Conservation (phyloP, 1,139 yeast genomes). For the Lodderomyces pseudojiufengensis region DNA sequence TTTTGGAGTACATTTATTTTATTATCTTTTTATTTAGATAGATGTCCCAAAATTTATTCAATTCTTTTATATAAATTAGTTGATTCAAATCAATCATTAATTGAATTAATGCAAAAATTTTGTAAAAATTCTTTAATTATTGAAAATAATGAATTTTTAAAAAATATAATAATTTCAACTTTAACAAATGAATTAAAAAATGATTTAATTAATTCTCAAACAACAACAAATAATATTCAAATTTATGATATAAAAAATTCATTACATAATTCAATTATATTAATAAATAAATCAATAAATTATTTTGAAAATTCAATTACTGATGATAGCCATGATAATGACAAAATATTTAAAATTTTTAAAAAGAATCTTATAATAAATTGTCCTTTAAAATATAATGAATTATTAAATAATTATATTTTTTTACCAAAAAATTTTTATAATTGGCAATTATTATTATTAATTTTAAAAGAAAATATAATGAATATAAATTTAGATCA, state of each 20-base stretch:
- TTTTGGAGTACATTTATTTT: conserved; percentile 45
- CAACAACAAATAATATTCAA: not conserved
- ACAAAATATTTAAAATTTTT: conserved; percentile 29
- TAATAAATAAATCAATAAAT: conserved; percentile 42
- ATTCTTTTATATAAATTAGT: conserved; percentile 29
- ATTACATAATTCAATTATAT: conserved; percentile 46
- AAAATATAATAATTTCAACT: conserved; percentile 36
- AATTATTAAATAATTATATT: conserved; percentile 39
- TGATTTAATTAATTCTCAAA: not conserved
- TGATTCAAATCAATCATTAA: conserved; percentile 15
- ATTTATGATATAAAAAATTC: conserved; percentile 38
- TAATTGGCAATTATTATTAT: conserved; percentile 39
- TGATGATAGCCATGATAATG: conserved; percentile 1
- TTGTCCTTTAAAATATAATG: conserved; percentile 45
- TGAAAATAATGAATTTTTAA: conserved; percentile 24
- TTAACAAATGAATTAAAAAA: conserved; percentile 42
- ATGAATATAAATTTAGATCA: conserved; percentile 11
- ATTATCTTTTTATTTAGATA: conserved; percentile 35
- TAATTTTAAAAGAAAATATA: conserved; percentile 40
- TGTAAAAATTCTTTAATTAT: conserved; percentile 22
- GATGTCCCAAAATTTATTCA: conserved; percentile 37
- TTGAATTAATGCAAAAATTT: conserved; percentile 23
- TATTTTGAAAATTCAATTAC: conserved; percentile 12
- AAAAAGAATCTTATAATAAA: conserved; percentile 42
- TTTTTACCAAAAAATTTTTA: conserved; percentile 34